A percentile compares a stretch with the other conserved stretches of the same genome.
Evolutionary conservation across 2,329 filamentous ascomycete genomes (phyloP).

Genomic region (Monilinia fructigena): DNA sequence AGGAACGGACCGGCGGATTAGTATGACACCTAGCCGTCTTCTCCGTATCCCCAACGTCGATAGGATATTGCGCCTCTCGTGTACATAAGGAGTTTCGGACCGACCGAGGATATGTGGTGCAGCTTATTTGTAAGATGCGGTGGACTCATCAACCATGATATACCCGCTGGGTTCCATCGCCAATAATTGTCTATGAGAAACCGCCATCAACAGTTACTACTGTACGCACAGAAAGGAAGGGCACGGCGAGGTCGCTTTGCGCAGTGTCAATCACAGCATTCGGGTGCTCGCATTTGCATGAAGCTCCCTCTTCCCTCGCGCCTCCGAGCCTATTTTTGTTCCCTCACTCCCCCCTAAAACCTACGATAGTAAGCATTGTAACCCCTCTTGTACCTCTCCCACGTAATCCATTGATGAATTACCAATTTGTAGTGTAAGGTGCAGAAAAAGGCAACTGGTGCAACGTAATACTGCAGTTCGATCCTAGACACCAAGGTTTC

Average conservation of each 20-base stretch:
- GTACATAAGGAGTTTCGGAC: slow-evolving; percentile 15
- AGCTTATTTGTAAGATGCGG: slow-evolving; percentile 1
- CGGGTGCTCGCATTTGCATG: slow-evolving; percentile 9
- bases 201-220: too few species aligned
- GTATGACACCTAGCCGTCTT: neutral
- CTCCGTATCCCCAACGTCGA: slow-evolving; percentile 1
- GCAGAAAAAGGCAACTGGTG: slow-evolving; percentile 13
- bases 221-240: neutral
- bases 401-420: too few species aligned
- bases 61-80: slow-evolving; percentile 14
- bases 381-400: slow-evolving; percentile 5
- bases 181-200: neutral
- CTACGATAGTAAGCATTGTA: slow-evolving; percentile 16
- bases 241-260: neutral
- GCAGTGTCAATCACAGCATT: neutral
- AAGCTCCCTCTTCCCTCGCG: neutral
- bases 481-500: slow-evolving; percentile 14
- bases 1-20: neutral
- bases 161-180: neutral
- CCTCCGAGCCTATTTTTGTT: slow-evolving; percentile 14
- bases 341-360: neutral
- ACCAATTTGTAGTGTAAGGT: neutral
- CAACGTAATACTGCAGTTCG: neutral
- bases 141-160: neutral
- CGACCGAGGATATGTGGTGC: slow-evolving; percentile 1